Conservation (phyloP, 1,284 basidiomycete species). For the Peniophora sp. region DNA sequence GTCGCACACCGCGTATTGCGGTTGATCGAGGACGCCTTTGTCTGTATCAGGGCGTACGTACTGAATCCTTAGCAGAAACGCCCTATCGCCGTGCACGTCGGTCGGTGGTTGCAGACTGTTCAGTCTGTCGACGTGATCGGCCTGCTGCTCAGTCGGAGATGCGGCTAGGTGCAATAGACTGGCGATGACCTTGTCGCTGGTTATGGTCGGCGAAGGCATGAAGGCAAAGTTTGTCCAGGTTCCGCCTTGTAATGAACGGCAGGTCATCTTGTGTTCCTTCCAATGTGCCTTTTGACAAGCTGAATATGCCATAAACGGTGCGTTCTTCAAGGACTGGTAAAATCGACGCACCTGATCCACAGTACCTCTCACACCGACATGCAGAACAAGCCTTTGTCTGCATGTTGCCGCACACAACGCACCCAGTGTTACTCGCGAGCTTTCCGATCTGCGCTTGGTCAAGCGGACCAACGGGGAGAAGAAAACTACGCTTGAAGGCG, state of each 20-base stretch:
- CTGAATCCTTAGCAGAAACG: constrained; percentile 36
- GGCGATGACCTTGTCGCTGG: background rate
- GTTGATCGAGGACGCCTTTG: background rate
- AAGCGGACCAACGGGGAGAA: background rate
- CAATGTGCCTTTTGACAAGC: background rate
- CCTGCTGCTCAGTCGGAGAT: background rate
- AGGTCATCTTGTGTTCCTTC: background rate
- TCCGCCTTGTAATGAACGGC: background rate
- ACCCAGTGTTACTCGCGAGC: background rate
- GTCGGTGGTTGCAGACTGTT: constrained; percentile 10
- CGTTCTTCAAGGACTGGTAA: background rate
- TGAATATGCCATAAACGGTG: background rate
- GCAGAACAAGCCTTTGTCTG: background rate
- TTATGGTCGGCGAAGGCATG: background rate
- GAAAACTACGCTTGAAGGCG: background rate
- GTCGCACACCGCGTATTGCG: background rate
- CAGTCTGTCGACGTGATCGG: background rate
- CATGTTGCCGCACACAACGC: background rate
- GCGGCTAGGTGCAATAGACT: background rate
- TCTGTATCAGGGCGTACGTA: constrained; percentile 9
- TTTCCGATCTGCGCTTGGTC: background rate
- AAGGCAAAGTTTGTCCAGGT: background rate
- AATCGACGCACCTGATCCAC: background rate
- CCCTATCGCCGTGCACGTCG: constrained; percentile 26
- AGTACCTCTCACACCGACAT: background rate